Conservation (phyloP, 257 asterid species). For the Solanum corneliomulleri region DNA sequence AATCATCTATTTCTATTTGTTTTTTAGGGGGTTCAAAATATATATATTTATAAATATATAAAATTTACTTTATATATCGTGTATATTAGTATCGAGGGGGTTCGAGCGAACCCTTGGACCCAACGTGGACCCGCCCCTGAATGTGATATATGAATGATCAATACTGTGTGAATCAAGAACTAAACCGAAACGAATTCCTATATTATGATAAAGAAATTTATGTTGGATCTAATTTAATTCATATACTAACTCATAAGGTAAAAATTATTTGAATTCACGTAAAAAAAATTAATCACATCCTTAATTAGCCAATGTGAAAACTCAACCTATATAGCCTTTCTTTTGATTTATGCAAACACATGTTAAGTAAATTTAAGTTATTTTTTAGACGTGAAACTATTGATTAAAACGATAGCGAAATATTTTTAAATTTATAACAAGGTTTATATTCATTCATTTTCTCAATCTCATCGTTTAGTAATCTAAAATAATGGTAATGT, state of each 20-base stretch:
- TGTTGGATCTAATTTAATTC: not conserved
- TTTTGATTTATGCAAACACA: not conserved
- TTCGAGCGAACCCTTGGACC: too few relatives aligned
- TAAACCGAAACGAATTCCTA: not conserved
- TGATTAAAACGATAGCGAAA: not conserved
- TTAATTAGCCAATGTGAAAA: not conserved
- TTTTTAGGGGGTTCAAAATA: too few relatives aligned
- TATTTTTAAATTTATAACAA: not conserved
- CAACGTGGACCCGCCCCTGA: too few relatives aligned
- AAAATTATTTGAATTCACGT: not conserved
- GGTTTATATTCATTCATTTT: not conserved
- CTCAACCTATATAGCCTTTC: not conserved
- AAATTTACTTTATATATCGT: too few relatives aligned
- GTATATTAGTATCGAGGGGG: accelerated
- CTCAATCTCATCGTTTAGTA: not conserved
- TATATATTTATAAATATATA: too few relatives aligned
- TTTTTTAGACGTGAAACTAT: not conserved
- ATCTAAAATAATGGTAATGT: not conserved
- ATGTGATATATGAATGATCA: not conserved
- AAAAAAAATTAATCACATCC: not conserved
- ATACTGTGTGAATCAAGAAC: not conserved
- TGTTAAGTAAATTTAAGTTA: not conserved
- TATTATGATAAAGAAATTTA: not conserved
- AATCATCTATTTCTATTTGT: too few relatives aligned
- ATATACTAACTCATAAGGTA: not conserved